phyloP scores from a whole-genome alignment of 176 grass and related monocot genomes.

The Aegilops longissima region DNA sequence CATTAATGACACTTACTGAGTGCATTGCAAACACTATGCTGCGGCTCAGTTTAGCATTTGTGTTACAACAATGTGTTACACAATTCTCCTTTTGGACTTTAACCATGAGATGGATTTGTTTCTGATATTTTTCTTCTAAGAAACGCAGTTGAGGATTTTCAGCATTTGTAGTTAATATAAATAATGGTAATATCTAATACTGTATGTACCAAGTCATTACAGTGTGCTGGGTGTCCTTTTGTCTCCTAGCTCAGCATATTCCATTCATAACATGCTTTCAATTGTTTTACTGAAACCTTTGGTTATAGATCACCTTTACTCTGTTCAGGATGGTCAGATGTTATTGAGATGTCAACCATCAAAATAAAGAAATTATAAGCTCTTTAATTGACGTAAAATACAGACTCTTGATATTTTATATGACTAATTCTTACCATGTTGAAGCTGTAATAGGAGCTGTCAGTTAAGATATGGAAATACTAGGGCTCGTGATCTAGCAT shows the following conservation, averaged over 20 bases:
- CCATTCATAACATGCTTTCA: neutral
- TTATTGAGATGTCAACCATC: neutral
- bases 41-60: neutral
- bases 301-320: neutral
- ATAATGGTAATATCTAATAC: neutral
- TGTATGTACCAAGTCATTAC: neutral
- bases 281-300: slow-evolving; percentile 24
- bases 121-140: neutral
- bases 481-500: slow-evolving; percentile 76
- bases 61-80: neutral
- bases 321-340: neutral
- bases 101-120: slow-evolving; percentile 4
- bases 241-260: neutral
- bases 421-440: slow-evolving; percentile 25
- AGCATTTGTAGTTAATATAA: neutral
- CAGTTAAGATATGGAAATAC: slow-evolving; percentile 82
- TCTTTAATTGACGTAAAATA: slow-evolving; percentile 10
- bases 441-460: slow-evolving; percentile 60
- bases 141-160: slow-evolving; percentile 2
- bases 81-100: neutral
- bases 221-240: neutral
- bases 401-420: neutral
- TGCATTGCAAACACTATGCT: neutral
- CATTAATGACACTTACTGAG: neutral
- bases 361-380: slow-evolving; percentile 7